These are phyloP conservation scores for Talaromyces ruber DNA, from an alignment of 495 filamentous ascomycete genomes.

Conservation along the genomic window DNA sequence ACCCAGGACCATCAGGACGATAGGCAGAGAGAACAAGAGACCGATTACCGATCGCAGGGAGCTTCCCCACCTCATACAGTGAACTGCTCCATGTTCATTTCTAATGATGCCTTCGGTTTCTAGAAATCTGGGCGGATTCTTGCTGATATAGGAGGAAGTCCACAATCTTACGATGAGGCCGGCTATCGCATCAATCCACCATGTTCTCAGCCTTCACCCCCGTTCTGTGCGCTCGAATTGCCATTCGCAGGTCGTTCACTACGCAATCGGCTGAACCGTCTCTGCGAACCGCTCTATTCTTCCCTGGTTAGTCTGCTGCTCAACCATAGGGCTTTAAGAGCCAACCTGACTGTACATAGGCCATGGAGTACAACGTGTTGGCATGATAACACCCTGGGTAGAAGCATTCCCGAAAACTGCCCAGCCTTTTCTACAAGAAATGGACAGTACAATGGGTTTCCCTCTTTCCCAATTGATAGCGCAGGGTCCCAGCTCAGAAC, in stretches of 20 bases:
- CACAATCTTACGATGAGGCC: constrained; percentile 1
- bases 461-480: constrained; percentile 68
- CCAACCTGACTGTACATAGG: constrained; percentile 38
- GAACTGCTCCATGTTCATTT: neutral
- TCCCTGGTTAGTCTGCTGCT: constrained; percentile 53
- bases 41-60: neutral
- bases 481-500: constrained; percentile 61
- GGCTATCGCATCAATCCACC: neutral
- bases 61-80: neutral
- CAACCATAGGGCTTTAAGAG: neutral
- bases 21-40: neutral
- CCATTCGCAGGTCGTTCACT: constrained; percentile 1
- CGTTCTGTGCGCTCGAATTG: neutral
- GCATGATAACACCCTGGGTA: constrained; percentile 82
- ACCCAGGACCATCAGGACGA: neutral
- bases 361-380: constrained; percentile 89
- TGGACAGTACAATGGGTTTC: constrained; percentile 65
- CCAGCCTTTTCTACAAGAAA: constrained; percentile 64
- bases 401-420: constrained; percentile 73
- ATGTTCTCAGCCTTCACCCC: neutral
- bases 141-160: neutral
- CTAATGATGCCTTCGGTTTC: neutral
- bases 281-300: constrained; percentile 72
- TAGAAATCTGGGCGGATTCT: neutral
- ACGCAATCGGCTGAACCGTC: neutral